Conservation (phyloP, 208 protist species). For the Angomonas ambiguus region DNA sequence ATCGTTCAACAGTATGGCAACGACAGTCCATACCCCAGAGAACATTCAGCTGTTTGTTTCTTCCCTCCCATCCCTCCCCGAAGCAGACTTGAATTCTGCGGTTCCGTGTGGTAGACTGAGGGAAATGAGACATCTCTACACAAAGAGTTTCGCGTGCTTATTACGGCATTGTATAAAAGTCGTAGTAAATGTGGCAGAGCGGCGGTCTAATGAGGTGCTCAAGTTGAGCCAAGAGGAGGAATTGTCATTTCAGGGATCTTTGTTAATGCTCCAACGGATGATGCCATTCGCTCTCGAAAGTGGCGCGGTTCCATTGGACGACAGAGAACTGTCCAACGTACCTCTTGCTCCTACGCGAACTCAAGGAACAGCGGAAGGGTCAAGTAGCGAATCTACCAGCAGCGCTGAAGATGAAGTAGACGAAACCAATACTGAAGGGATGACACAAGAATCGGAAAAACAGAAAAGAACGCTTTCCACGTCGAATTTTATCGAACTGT, state of each 20-base stretch:
- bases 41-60: not conserved
- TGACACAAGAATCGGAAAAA: not conserved
- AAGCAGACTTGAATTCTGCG: constrained; percentile 33
- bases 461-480: constrained; percentile 41
- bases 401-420: not conserved
- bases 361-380: not conserved
- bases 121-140: constrained; percentile 72
- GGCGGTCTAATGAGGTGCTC: not conserved
- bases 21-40: constrained; percentile 25
- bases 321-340: not conserved
- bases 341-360: not conserved
- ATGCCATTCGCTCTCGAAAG: constrained; percentile 69
- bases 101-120: constrained; percentile 53
- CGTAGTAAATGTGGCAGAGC: constrained; percentile 33
- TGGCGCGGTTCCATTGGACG: constrained; percentile 26
- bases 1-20: constrained; percentile 26
- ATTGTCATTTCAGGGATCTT: constrained; percentile 41
- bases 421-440: not conserved
- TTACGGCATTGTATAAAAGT: constrained; percentile 66
- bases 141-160: constrained; percentile 69
- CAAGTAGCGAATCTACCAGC: not conserved
- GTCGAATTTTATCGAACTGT: constrained; percentile 54
- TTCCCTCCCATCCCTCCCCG: constrained; percentile 21
- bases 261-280: constrained; percentile 54
- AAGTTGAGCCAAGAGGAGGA: constrained; percentile 1